A percentile compares a stretch with the other conserved stretches of the same genome.
phyloP scores from a whole-genome alignment of 2,329 filamentous ascomycete genomes.

The Neospermospora avenae region DNA sequence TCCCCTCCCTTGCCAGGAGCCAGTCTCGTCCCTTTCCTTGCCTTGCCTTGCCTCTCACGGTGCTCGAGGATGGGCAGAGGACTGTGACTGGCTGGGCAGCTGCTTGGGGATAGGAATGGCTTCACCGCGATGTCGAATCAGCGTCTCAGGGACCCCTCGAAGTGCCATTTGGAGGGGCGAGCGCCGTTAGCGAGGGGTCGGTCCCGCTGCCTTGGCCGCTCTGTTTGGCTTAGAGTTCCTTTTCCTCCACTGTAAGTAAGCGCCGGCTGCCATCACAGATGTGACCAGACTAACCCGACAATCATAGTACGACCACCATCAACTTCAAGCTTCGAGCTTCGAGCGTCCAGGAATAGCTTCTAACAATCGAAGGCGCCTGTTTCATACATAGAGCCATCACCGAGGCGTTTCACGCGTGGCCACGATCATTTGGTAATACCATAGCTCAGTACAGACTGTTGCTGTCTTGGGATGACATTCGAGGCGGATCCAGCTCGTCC shows the following conservation, averaged over 20 bases:
- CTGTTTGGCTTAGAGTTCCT: constrained; percentile 9
- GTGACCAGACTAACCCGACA: not conserved
- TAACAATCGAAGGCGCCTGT: constrained; percentile 22
- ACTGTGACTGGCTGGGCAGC: not conserved
- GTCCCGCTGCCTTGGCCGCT: not conserved
- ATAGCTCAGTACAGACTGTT: not conserved
- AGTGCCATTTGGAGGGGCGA: not conserved
- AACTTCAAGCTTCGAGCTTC: not conserved
- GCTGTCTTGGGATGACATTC: not conserved
- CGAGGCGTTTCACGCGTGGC: constrained; percentile 28
- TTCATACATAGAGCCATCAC: constrained; percentile 20
- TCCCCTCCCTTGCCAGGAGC: not conserved
- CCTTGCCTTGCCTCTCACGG: not conserved
- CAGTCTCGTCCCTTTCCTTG: not conserved
- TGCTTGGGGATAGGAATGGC: not conserved
- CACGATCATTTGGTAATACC: constrained; percentile 15
- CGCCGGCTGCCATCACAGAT: constrained; percentile 13
- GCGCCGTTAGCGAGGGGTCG: not conserved
- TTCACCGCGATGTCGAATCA: constrained; percentile 6
- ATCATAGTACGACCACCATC: not conserved
- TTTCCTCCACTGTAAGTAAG: constrained; percentile 9
- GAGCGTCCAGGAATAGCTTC: not conserved
- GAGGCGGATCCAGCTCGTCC: too few species aligned
- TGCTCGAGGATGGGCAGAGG: not conserved
- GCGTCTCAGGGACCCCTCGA: not conserved